Conservation (phyloP, 1,139 yeast genomes). For the Protomyces lactucae-debilis region DNA sequence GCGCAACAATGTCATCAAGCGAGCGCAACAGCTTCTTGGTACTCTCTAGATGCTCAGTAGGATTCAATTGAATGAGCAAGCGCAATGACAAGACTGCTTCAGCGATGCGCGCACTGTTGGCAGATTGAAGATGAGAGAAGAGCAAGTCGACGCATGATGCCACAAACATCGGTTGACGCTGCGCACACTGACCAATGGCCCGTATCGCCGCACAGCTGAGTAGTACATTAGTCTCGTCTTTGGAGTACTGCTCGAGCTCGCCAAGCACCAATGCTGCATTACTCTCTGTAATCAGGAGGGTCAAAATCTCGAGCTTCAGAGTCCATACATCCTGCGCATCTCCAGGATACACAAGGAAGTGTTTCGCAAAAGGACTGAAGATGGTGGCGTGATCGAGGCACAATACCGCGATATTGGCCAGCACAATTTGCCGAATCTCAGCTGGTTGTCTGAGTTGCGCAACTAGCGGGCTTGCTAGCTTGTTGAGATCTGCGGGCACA, state of each 20-base stretch:
- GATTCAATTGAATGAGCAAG: slow-evolving; percentile 62
- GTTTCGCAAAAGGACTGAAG: slow-evolving; percentile 48
- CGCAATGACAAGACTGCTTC: slow-evolving; percentile 68
- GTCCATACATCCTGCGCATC: slow-evolving; percentile 50
- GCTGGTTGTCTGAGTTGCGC: slow-evolving; percentile 43
- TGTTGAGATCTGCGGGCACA: slow-evolving; percentile 45
- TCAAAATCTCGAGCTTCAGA: slow-evolving; percentile 60
- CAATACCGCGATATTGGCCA: slow-evolving; percentile 38
- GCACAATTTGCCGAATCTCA: slow-evolving; percentile 39
- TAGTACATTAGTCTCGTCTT: slow-evolving; percentile 42
- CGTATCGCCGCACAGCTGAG: slow-evolving; percentile 55
- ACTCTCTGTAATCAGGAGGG: slow-evolving; percentile 51
- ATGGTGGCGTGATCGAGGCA: slow-evolving; percentile 43
- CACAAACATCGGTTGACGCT: slow-evolving; percentile 37
- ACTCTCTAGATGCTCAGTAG: slow-evolving; percentile 44
- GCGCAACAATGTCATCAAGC: slow-evolving; percentile 34
- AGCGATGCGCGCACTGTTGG: slow-evolving; percentile 31
- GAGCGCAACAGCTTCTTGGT: slow-evolving; percentile 44
- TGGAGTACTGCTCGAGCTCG: slow-evolving; percentile 62
- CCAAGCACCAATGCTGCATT: slow-evolving; percentile 54
- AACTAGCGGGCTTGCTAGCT: slow-evolving; percentile 51
- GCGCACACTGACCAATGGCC: slow-evolving; percentile 54
- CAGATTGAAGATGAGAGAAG: slow-evolving; percentile 13
- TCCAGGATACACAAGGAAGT: slow-evolving; percentile 57
- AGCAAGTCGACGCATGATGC: slow-evolving; percentile 26